Conservation (phyloP, 1,139 yeast species). For the Pichia sp. region DNA sequence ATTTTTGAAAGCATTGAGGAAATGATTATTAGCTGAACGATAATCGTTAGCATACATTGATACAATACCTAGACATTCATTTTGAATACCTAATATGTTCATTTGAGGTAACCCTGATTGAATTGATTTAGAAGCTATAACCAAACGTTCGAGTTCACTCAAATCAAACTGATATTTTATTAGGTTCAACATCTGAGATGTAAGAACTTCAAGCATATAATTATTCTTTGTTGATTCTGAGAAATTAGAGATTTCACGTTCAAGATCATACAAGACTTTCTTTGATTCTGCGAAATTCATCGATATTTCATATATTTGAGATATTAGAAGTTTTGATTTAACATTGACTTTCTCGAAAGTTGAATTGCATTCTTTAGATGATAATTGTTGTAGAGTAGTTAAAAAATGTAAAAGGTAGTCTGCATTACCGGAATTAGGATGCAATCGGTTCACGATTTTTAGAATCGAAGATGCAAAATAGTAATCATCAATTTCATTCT, state of each 20-base stretch:
- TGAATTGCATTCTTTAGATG: conserved; percentile 4
- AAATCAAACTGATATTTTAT: conserved; percentile 14
- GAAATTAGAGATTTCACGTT: conserved; percentile 32
- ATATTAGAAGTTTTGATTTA: conserved; percentile 45
- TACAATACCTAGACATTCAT: conserved; percentile 70
- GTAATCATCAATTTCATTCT: conserved; percentile 30
- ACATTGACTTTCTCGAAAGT: conserved; percentile 50
- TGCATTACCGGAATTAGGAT: neutral
- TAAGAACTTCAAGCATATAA: conserved; percentile 53
- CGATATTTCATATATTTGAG: conserved; percentile 41
- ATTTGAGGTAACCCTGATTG: conserved; percentile 65
- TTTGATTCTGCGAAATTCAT: conserved; percentile 34
- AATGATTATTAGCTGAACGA: conserved; percentile 55
- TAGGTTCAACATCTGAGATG: conserved; percentile 48
- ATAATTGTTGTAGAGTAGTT: neutral
- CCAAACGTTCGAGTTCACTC: conserved; percentile 18
- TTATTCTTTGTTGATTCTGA: conserved; percentile 41
- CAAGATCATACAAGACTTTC: conserved; percentile 35
- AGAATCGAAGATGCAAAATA: conserved; percentile 60
- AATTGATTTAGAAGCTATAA: conserved; percentile 2
- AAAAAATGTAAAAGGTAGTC: neutral
- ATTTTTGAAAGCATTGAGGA: conserved; percentile 66
- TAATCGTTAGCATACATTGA: conserved; percentile 55
- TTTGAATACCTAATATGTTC: conserved; percentile 57
- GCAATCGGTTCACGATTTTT: conserved; percentile 36